Evolutionary conservation across 2,329 filamentous ascomycete species (phyloP).

Genomic region (Penicillium sp.): DNA sequence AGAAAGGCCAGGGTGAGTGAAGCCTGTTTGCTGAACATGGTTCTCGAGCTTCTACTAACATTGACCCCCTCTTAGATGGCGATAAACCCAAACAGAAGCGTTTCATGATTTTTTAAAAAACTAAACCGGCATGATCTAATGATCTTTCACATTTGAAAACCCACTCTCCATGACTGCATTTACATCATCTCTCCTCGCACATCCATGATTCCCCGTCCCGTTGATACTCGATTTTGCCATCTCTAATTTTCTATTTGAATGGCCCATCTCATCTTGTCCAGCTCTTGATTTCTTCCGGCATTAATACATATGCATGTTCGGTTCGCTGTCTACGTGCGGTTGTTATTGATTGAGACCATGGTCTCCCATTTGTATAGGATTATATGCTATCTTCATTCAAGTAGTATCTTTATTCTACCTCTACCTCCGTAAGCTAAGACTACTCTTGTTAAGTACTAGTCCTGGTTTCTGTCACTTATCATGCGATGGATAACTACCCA

Average conservation of each 20-base stretch:
- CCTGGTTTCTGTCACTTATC: too few relatives aligned
- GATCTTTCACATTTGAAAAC: background rate
- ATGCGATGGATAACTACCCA: too few relatives aligned
- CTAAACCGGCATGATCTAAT: background rate
- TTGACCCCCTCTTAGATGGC: background rate
- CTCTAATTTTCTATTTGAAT: background rate
- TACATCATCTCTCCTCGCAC: background rate
- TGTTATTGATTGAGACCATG: too few relatives aligned
- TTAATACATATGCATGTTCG: background rate
- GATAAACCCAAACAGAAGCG: conserved; percentile 30
- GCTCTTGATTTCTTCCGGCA: background rate
- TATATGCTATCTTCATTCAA: too few relatives aligned
- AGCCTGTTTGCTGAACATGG: background rate
- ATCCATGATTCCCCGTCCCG: background rate
- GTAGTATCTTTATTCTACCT: too few relatives aligned
- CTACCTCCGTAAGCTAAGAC: too few relatives aligned
- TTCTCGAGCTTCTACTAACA: background rate
- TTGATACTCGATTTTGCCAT: background rate
- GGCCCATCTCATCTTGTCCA: background rate
- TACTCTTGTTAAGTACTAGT: too few relatives aligned
- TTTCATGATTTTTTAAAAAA: conserved; percentile 27
- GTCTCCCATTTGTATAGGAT: background rate
- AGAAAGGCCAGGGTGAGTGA: conserved; percentile 18
- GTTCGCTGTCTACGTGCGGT: background rate
- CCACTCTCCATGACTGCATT: background rate